A percentile compares a stretch with the other conserved stretches of the same genome.
phyloP scores from a whole-genome alignment of 73 alveolate genomes.

The Effrenium voratum region DNA sequence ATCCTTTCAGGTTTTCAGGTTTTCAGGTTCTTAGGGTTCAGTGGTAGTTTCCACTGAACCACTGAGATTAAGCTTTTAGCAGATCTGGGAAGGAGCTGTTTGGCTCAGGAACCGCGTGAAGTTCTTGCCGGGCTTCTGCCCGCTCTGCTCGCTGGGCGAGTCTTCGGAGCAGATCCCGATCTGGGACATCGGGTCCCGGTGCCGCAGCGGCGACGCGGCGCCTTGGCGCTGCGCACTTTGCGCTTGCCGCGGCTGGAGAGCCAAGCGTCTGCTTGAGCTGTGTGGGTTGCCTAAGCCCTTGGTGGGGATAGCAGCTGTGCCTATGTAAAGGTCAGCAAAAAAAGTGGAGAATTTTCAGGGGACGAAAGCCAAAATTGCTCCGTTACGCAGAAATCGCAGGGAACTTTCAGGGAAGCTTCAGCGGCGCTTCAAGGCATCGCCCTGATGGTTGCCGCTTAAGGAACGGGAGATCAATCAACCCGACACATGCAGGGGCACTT shows the following conservation, averaged over 20 bases:
- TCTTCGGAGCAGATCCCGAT: not conserved
- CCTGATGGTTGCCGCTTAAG: not conserved
- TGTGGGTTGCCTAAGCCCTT: not conserved
- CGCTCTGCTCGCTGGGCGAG: slow-evolving; percentile 46
- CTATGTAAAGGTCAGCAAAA: not conserved
- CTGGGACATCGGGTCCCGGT: slow-evolving; percentile 67
- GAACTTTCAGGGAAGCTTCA: not conserved
- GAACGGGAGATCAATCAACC: not conserved
- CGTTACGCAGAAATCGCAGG: not conserved
- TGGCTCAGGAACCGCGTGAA: slow-evolving; percentile 84
- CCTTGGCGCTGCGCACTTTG: not conserved
- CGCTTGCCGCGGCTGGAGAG: not conserved
- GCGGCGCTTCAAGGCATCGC: not conserved
- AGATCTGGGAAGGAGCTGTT: too few relatives aligned
- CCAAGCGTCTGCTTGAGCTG: not conserved
- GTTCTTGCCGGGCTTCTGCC: slow-evolving; percentile 55
- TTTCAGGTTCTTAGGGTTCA: too few relatives aligned
- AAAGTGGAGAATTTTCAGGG: not conserved
- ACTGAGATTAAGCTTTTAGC: too few relatives aligned
- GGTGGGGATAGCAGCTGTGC: not conserved
- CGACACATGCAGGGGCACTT: not conserved
- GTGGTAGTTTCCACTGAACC: too few relatives aligned
- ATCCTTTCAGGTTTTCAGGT: too few relatives aligned
- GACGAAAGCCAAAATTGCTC: not conserved
- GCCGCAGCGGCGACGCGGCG: slow-evolving; percentile 53